Evolutionary conservation across 176 grass and related monocot species (phyloP), one percentile per base, ranked within the genome.

Genomic region (Ensete glaucum): DNA sequence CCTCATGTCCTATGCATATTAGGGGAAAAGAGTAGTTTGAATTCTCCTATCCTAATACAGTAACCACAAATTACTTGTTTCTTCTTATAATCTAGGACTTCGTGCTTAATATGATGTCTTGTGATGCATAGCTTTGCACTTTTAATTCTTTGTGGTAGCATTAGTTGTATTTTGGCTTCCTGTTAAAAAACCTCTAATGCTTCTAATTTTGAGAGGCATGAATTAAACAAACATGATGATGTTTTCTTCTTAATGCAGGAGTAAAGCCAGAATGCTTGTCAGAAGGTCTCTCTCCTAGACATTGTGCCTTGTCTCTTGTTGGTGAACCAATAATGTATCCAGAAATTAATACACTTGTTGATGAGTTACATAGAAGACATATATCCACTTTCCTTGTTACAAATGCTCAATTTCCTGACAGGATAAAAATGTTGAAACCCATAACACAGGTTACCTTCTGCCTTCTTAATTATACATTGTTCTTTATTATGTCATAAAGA

Each of bases 381-480:
- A 99, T 99, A 76, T 99, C 95, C 23, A 99, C 84, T 2, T 94
- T 99, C 81, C 86, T 99, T 79, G 90, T 99, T 77, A 94, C 95
- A 80, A 99, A 99, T 91, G 95, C 95, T 54, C 95, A 99, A 76
- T 99, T 99, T 86, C 90, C 95, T 79, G 90, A 99, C 21, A 91
- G 76, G 77, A 99, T 99, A 67, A 89, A 91, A 74, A 76, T 72
- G 8, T 54, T 99, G 76, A 94, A 82, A 78, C 86, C 95, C 9
- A 67, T 99, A 58, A 99, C 95, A 74, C 95, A 98, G 95, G 90
- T 94, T 17, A 81, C 69, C 63, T 78, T 75, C 68, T 81, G 17
- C 52, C 21, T 78, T 65, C 54, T 75, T 66, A 68, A 68, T 53
- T 51, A 51, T 20, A 50, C 27, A 34, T 15, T 67, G 11, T 11